Evolutionary conservation across 495 filamentous ascomycete species (phyloP), one percentile per base, ranked within the genome.

Genomic region (Trichoderma erinaceum): DNA sequence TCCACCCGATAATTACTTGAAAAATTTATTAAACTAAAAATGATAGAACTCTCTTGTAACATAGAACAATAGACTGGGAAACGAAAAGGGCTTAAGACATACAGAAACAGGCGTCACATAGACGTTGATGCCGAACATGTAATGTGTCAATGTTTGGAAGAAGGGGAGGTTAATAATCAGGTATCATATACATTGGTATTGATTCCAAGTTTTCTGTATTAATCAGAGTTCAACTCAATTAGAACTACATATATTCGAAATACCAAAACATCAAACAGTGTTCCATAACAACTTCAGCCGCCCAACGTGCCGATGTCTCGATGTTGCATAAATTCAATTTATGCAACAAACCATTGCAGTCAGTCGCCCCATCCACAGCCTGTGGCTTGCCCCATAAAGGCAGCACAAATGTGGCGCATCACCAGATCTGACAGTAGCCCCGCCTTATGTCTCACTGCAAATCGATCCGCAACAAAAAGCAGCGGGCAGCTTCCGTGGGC

Each of bases 321-420:
- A 38, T 38, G 35, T 56, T 56, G 50, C 50, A 56, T 56, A 56
- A 56, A 56, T 56, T 2, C 4, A 61, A 32, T 12, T 1, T 61
- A 32, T 61, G 56, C 56, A 61, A 11, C 16, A 46, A 52, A 52
- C 1, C 18, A 52, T 2, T 18, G 18, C n/a, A n/a, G 12, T n/a
- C 1, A n/a, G 44, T 48, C 44, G 18, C 15, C 18, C 50, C 50
- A 25, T 6, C 56, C 56, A 29, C 16, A n/a, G 18, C 56, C 1
- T 61, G 56, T 61, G 56, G 56, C 56, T 61, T 61, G 56, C 29
- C 56, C 15, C 25, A 10, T 61, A 29, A 61, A 61, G 32, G 56
- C 56, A 61, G 56, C 56, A 32, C 56, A 15, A 23, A 61, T 61
- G 56, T 61, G 56, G 56, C 56, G 56, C 56, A 27, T 12, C 11